Percentiles rank a stretch among this genome's conserved stretches.
phyloP scores from a whole-genome alignment of 441 rosid species.

The Dalechampia spathulata region DNA sequence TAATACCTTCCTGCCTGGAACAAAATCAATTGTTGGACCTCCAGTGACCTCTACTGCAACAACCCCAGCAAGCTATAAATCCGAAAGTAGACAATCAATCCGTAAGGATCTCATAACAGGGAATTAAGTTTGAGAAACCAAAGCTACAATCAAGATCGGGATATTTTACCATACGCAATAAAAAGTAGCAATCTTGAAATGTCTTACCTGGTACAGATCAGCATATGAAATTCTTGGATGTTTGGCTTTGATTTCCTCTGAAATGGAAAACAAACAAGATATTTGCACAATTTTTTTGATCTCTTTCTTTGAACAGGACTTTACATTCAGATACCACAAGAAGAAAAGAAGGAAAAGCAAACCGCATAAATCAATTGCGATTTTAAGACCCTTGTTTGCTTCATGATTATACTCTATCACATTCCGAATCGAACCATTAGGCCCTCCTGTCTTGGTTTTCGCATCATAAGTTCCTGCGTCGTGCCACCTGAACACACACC shows the following conservation, averaged over 20 bases:
- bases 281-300: background rate
- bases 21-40: conserved; percentile 66
- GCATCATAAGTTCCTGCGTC: conserved; percentile 92
- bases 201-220: conserved; percentile 70
- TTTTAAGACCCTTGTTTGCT: conserved; percentile 54
- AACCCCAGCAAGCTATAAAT: conserved; percentile 75
- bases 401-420: conserved; percentile 41
- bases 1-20: conserved; percentile 77
- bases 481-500: conserved; percentile 56
- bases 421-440: conserved; percentile 70
- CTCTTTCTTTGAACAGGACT: too few relatives aligned
- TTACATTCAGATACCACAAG: background rate
- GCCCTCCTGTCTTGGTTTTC: conserved; percentile 67
- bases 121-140: too few relatives aligned
- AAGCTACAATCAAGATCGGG: too few relatives aligned
- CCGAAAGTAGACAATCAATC: background rate
- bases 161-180: too few relatives aligned
- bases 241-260: conserved; percentile 59
- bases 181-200: too few relatives aligned
- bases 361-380: conserved; percentile 74
- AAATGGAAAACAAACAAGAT: conserved; percentile 6
- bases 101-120: too few relatives aligned
- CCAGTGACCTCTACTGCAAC: conserved; percentile 88
- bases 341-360: conserved; percentile 24
- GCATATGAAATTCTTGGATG: conserved; percentile 65